Conservation (phyloP, 352 stramenopile genomes). For the Phytopythium ostracodes region DNA sequence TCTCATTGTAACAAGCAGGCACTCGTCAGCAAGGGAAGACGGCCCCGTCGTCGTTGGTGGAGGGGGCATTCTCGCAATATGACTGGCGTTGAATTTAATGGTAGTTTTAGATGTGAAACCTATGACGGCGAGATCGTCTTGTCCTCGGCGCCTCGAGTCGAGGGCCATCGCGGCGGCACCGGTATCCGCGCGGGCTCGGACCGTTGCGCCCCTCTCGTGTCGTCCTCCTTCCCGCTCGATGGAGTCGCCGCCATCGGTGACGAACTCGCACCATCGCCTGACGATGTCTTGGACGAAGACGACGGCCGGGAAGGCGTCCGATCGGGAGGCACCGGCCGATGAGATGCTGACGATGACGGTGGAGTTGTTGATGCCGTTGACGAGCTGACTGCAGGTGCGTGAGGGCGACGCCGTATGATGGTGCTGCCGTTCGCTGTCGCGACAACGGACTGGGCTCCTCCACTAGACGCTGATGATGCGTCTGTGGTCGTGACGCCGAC, state of each 20-base stretch:
- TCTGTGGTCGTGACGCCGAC: constrained; percentile 5
- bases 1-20: constrained; percentile 25
- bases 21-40: neutral
- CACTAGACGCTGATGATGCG: neutral
- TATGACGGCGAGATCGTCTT: neutral
- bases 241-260: neutral
- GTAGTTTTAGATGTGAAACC: neutral
- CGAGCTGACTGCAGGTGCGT: constrained; percentile 1
- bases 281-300: neutral
- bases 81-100: neutral
- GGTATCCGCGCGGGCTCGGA: constrained; percentile 1
- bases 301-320: constrained; percentile 7
- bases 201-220: constrained; percentile 19
- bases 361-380: neutral
- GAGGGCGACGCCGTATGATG: constrained; percentile 15
- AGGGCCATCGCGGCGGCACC: neutral
- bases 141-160: neutral
- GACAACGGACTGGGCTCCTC: neutral
- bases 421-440: constrained; percentile 19
- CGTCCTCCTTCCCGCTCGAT: constrained; percentile 17
- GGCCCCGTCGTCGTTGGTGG: no score
- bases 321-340: constrained; percentile 11
- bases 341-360: neutral
- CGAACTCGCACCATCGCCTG: neutral
- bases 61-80: no score